A percentile compares a stretch with the other conserved stretches of the same genome.
Evolutionary conservation across 306 rosid species (phyloP).

Genomic region (Cicer arietinum): DNA sequence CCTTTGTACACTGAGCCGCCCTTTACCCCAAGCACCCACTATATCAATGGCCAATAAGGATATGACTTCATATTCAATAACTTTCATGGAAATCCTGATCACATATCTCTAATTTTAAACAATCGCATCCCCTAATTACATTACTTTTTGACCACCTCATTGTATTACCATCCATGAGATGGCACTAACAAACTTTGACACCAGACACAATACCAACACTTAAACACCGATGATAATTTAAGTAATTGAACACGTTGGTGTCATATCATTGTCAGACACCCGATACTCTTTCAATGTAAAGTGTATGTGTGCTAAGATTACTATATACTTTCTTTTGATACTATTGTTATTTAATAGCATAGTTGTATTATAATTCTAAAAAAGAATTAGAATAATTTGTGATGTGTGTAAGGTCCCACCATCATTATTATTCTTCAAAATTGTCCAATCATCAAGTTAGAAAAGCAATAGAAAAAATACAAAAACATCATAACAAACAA

Average conservation of each 20-base stretch:
- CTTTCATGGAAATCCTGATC: slow-evolving; percentile 7
- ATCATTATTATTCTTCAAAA: neutral
- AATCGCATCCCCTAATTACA: neutral
- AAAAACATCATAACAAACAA: neutral
- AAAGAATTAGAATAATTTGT: neutral
- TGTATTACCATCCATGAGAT: too few relatives aligned
- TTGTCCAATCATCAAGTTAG: neutral
- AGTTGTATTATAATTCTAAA: neutral
- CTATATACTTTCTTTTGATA: neutral
- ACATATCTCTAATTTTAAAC: slow-evolving; percentile 28
- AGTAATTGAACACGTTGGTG: too few relatives aligned
- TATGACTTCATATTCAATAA: slow-evolving; percentile 6
- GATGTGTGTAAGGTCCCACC: neutral
- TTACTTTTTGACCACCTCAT: neutral
- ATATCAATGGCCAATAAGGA: neutral
- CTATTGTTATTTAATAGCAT: neutral
- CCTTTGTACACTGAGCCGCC: neutral
- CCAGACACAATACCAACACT: too few relatives aligned
- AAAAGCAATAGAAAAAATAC: neutral
- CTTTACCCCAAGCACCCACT: neutral
- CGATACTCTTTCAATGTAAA: too few relatives aligned
- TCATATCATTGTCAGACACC: too few relatives aligned
- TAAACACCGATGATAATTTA: too few relatives aligned
- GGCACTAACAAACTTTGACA: too few relatives aligned
- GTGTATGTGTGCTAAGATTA: too few relatives aligned